Base-by-base conservation (phyloP, 2,329 filamentous ascomycete genomes). In the Fusarium verticillioides region DNA sequence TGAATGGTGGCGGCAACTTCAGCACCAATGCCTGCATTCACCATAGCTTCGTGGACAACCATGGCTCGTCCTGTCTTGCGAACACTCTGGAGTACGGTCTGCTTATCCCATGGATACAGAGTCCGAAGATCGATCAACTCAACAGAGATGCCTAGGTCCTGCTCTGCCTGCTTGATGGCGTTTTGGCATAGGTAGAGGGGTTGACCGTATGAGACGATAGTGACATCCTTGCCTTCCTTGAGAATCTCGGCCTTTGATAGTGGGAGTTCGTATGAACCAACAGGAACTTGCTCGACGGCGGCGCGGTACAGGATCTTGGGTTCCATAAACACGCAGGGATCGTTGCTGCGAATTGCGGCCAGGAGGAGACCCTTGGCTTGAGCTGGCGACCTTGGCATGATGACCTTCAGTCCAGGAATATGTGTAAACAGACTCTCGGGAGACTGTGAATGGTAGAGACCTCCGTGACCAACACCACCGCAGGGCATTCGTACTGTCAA, bases 291-390 rank as follows among this genome's bases (percentile, higher is more conserved):
- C 82, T 98, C 95, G 34, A 97, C 94, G 0, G 95, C 94, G 0
- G 95, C 95, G 26, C 95, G 92, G 82, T 98, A 98, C 18, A 98
- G 85, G 52, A 96, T 93, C 84, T 98, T 98, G 49, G 95, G 95
- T 81, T 98, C 95, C 91, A 98, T 91, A 82, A 98, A 97, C 60
- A 98, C 86, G 70, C 96, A 94, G 0, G 95, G 95, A 81, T 98
- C 95, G 70, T 94, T 94, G 87, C 90, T 84, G 85, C 90, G 90
- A 60, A 97, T 94, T 1, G 92, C 89, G 7, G 93, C 88, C 7
- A 97, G 86, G 57, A 97, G 85, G 7, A 98, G 86, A 4, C 95
- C 95, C 82, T 98, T 98, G 9, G 95, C 95, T 82, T 98, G 95
- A 6, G 92, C 82, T 0, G 95, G 95, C 1, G 94, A 96, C 50